A percentile compares a stretch with the other conserved stretches of the same genome.
phyloP scores from a whole-genome alignment of 163 green algal species.

The Scenedesmus sp. region DNA sequence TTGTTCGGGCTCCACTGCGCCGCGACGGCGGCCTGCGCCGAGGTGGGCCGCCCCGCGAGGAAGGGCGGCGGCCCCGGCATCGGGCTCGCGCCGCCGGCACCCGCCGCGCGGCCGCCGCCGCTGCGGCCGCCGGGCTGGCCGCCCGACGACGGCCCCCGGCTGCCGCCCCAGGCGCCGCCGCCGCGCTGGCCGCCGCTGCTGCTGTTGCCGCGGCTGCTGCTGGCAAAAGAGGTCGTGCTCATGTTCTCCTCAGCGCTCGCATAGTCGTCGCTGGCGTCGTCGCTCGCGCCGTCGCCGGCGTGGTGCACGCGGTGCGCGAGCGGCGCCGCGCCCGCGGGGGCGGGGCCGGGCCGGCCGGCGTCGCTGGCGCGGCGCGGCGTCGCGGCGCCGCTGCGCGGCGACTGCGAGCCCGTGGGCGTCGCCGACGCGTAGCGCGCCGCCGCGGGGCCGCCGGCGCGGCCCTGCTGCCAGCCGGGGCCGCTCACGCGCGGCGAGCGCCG shows the following conservation, averaged over 20 bases:
- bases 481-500: not conserved
- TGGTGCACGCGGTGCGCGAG: no score
- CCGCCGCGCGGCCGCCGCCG: no score
- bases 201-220: no score
- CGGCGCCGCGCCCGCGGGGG: no score
- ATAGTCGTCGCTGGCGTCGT: not conserved
- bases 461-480: slow-evolving; percentile 15
- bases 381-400: not conserved
- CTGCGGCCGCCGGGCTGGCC: no score
- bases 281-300: not conserved
- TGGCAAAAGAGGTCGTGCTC: not conserved
- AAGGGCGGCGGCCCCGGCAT: slow-evolving; percentile 29
- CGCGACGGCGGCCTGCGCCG: slow-evolving; percentile 33
- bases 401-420: not conserved
- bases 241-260: not conserved
- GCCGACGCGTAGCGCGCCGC: slow-evolving; percentile 17
- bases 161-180: not conserved
- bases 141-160: not conserved
- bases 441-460: not conserved
- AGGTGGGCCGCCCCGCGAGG: not conserved
- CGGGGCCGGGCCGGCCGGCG: no score
- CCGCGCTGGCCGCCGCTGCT: not conserved
- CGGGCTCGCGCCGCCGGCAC: no score
- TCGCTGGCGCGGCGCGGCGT: slow-evolving; percentile 7
- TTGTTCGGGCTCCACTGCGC: slow-evolving; percentile 35